Evolutionary conservation across 2,329 filamentous ascomycete species (phyloP).

Genomic region (Scytalidium sp.): DNA sequence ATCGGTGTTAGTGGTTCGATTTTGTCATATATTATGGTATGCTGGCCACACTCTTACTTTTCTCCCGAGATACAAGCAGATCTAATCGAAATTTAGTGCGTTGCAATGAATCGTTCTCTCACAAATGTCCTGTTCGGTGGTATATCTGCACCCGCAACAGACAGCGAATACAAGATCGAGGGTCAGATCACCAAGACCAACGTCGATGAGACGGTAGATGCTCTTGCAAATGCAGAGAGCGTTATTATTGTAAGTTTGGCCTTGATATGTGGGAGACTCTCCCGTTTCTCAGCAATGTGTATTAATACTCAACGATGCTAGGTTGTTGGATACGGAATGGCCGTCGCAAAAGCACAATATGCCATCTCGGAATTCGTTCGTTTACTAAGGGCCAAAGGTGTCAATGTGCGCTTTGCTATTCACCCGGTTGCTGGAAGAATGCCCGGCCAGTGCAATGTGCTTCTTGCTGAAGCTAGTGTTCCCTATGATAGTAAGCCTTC

Average conservation of each 20-base stretch:
- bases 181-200: slow-evolving; percentile 75
- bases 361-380: slow-evolving; percentile 80
- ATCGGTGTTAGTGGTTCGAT: slow-evolving; percentile 90
- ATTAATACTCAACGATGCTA: slow-evolving; percentile 32
- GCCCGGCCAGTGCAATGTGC: slow-evolving; percentile 90
- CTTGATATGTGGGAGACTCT: no score
- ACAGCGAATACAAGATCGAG: slow-evolving; percentile 70
- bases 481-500: slow-evolving; percentile 68
- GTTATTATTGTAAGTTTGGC: slow-evolving; percentile 66
- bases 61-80: no score
- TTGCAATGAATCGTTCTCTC: slow-evolving; percentile 89
- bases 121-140: slow-evolving; percentile 88
- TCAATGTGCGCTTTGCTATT: slow-evolving; percentile 85
- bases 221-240: slow-evolving; percentile 71
- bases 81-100: slow-evolving; percentile 53
- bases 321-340: slow-evolving; percentile 85
- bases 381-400: slow-evolving; percentile 68
- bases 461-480: slow-evolving; percentile 83
- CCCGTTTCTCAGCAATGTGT: slow-evolving; percentile 1
- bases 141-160: slow-evolving; percentile 58
- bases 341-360: slow-evolving; percentile 90
- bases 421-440: slow-evolving; percentile 88
- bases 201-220: slow-evolving; percentile 77
- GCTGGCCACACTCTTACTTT: neutral
- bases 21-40: slow-evolving; percentile 72